These are phyloP conservation scores for Alternaria arborescens DNA, from an alignment of 2,329 filamentous ascomycete species.

Conservation along the genomic window DNA sequence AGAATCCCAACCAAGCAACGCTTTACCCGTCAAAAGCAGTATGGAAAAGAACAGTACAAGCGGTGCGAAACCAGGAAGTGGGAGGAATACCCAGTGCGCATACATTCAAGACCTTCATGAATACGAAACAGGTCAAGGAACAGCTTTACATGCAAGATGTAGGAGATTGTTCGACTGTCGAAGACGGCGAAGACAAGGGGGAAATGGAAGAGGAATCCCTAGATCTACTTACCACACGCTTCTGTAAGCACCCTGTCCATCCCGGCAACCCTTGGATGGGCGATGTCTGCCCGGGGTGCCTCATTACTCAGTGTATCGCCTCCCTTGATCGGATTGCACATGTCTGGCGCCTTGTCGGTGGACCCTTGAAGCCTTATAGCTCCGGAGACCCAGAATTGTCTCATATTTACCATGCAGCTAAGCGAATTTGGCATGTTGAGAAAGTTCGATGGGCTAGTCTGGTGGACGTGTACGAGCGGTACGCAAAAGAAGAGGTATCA, in stretches of 20 bases:
- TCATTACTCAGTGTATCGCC: conserved; percentile 4
- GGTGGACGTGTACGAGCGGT: background rate
- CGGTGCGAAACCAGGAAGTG: background rate
- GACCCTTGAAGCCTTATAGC: background rate
- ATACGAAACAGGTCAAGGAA: background rate
- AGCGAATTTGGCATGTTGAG: conserved; percentile 5
- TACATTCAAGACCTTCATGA: conserved; percentile 5
- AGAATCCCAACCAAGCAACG: background rate
- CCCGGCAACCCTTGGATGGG: background rate
- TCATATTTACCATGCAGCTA: background rate
- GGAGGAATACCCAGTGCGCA: conserved; percentile 3
- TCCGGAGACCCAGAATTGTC: background rate
- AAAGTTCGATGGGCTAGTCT: conserved; percentile 8
- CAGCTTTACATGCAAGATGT: background rate
- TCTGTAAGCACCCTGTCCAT: conserved; percentile 2
- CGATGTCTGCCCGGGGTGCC: conserved; percentile 1
- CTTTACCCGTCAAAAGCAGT: background rate
- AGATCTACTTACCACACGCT: background rate
- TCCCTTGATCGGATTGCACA: conserved; percentile 6
- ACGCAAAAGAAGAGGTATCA: background rate
- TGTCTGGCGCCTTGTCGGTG: conserved; percentile 7
- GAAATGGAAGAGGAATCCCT: background rate
- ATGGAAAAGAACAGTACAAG: background rate
- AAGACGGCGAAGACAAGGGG: background rate
- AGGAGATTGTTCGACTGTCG: background rate